Evolutionary conservation across 1,139 yeast genomes (phyloP), one percentile per base, ranked within the genome.

Genomic region (Geotrichum bryndzae): DNA sequence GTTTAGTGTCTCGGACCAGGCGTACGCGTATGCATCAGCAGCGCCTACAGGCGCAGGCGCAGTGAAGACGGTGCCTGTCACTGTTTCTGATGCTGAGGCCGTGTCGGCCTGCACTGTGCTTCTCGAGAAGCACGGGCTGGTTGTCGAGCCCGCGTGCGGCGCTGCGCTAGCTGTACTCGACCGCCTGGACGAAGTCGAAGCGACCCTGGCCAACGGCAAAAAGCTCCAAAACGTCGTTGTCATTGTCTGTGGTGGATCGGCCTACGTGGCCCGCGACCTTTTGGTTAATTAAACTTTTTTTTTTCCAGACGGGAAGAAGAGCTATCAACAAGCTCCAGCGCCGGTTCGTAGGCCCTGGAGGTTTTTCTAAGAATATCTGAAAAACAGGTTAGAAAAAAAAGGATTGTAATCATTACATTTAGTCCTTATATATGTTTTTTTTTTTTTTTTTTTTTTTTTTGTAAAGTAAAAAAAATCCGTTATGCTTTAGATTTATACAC

Each of bases 101-200:
- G 75, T 83, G 1, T 70, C 72, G 23, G 86, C 87, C 0, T 77
- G 85, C 58, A 69, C 83, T 18, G 75, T 72, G 51, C 84, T 80
- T 66, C 81, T 84, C 6, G 76, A 80, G 13, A 81, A 79, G 52
- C 81, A 78, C 63, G 79, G 79, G 50, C 75, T 80, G 58, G 75
- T 85, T 8, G 84, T 85, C 0, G 92, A 87, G 69, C 90, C 91
- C 0, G 90, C 92, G 0, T 87, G 92, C 75, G 91, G 90, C 11
- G 91, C 90, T 1, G 81, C 90, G 0, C 68, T 87, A 38, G 82
- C 86, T 22, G 74, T 82, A 8, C 78, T 81, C 1, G 75, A 76
- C 8, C 67, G 79, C 29, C 67, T 83, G 27, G 67, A 66, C 51
- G 60, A 65, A 50, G 61, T 72, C 57, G 60, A 63, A 45, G 65